These are phyloP conservation scores for Stylonectria norvegica DNA, from an alignment of 2,329 filamentous ascomycete genomes.

Conservation along the genomic window DNA sequence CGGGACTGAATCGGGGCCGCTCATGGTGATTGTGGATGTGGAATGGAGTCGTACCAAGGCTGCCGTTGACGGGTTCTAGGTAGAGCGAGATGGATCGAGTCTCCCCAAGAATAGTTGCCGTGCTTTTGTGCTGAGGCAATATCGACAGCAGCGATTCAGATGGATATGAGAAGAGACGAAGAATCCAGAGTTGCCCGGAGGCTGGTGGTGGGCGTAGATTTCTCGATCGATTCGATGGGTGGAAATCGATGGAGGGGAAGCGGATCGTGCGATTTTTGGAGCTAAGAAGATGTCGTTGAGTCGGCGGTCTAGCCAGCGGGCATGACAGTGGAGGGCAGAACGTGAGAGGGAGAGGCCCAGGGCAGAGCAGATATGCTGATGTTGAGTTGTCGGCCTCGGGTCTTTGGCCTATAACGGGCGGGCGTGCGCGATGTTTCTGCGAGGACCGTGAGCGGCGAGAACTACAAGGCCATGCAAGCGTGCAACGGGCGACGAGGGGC, in stretches of 20 bases:
- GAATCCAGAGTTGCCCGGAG: conserved; percentile 13
- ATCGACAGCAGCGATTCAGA: conserved; percentile 1
- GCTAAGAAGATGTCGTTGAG: conserved; percentile 24
- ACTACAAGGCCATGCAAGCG: background rate
- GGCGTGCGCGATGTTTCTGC: background rate
- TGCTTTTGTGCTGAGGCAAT: too few species aligned
- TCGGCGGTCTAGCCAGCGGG: conserved; percentile 23
- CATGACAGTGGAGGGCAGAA: conserved; percentile 3
- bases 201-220: conserved; percentile 22
- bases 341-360: conserved; percentile 5
- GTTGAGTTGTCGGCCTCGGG: conserved; percentile 5
- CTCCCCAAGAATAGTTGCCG: too few species aligned
- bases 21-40: conserved; percentile 14
- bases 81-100: conserved; percentile 3
- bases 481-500: too few species aligned
- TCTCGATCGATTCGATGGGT: conserved; percentile 27
- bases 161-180: conserved; percentile 7
- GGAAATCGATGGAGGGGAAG: conserved; percentile 24
- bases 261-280: conserved; percentile 28
- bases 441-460: background rate
- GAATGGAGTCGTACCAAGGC: conserved; percentile 1
- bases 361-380: conserved; percentile 6
- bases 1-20: conserved; percentile 38
- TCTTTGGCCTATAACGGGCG: conserved; percentile 1
- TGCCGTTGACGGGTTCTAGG: conserved; percentile 2